Evolutionary conservation across 345 rosid genomes (phyloP), one percentile per base, ranked within the genome.

Genomic region (Geranium brycei): DNA sequence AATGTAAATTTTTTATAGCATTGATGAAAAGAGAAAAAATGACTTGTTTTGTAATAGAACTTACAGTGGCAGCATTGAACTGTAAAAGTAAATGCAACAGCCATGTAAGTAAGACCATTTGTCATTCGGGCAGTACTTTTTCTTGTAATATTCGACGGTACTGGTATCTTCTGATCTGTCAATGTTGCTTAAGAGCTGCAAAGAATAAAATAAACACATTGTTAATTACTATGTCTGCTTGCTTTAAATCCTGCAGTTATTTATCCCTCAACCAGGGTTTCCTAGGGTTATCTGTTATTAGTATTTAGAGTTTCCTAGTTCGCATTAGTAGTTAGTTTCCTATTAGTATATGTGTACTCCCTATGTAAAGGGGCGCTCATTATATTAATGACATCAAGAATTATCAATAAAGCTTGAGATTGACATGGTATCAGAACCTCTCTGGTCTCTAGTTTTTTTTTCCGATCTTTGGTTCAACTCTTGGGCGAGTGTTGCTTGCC

Each of bases 151-250:
- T 40, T 83, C 83, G 19, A 86, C 68, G 23, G 67, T 62, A 19
- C 72, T 76, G 64, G 75, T 59, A 62, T 83, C 82, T 65, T 81
- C 90, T 0, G 74, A 73, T 72, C 76, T 69, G 61, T 75, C 77
- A 65, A 89, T 79, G 81, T 77, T 83, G 77, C 79, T 75, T 67
- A 93, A 80, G 69, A 93, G 86, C 99, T 93, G 87, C 51, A 66
- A 60, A 71, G 5, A 71, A 38, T 2, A 59, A 57, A 17, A 59
- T 60, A 16, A 59, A 59, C 31, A 17, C 1, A 1, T 17, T 40
- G 31, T 55, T 11, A 47, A 41, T 41, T 12, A 7, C 5, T 10
- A 5, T 19, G 14, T 1, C 15, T 47, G 3, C 3, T 47, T 47
- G 3, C 11, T 47, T 47, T 47, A 47, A 47, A 47, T 47, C 53